Base-by-base conservation (phyloP, 768 basidiomycete genomes). In the Boletus sensibilis region DNA sequence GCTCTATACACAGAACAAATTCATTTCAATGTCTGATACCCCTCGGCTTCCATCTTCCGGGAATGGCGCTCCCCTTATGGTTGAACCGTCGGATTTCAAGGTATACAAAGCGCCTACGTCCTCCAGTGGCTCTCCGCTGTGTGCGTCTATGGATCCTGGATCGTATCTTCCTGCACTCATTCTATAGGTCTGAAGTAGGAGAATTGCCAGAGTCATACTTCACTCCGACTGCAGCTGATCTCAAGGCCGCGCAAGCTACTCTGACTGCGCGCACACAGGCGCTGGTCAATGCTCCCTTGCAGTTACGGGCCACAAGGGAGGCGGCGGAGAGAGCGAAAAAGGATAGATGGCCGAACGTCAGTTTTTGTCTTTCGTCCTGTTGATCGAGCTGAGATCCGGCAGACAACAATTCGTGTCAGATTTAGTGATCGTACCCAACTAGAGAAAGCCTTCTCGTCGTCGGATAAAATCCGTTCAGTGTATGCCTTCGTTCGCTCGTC, bases 401-500 rank as follows among this genome's bases (percentile, higher is more conserved):
- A 94, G 91, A 92, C 91, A 2, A 88, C 80, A 3, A 89, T 96
- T 62, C 84, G 94, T 20, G 72, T 96, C 61, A 82, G 82, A 64
- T 96, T 95, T 72, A 75, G 84, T 21, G 91, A 95, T 71, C 81
- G 88, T 46, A 90, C 85, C 2, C 86, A 88, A 66, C 78, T 96
- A 14, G 93, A 96, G 74, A 86, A 83, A 62, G 72, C 73, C 0
- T 94, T 95, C 65, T 78, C 84, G 4, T 94, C 93, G 7, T 81
- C 81, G 4, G 83, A 85, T 72, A 94, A 89, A 69, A 92, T 96
- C 49, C 81, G 82, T 48, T 78, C 87, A 3, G 83, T 96, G 10
- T 95, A 96, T 68, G 90, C 88, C 11, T 94, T 94, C 60, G 91
- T 94, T 50, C 82, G 87, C 34, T 74, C 77, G 33, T 82, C 83